Evolutionary conservation across 2,329 filamentous ascomycete species (phyloP).

Genomic region (Ampelomyces quisqualis): DNA sequence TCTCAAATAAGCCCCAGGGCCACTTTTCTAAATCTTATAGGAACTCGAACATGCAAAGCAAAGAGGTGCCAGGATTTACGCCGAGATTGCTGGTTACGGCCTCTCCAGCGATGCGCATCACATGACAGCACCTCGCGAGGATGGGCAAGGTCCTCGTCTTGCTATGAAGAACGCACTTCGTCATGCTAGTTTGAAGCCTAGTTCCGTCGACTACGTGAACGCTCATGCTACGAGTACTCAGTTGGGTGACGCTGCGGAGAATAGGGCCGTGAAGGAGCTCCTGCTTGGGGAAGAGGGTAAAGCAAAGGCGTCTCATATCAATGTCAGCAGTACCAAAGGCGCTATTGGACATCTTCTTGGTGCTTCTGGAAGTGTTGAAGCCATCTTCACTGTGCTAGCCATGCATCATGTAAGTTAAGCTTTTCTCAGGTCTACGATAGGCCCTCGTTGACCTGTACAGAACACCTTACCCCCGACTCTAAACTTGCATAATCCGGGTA

Average conservation of each 20-base stretch:
- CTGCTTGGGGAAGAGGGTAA: constrained; percentile 73
- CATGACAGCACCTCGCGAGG: constrained; percentile 83
- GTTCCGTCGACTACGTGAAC: constrained; percentile 84
- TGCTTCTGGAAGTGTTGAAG: constrained; percentile 86
- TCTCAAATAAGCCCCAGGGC: neutral
- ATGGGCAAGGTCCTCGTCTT: constrained; percentile 76
- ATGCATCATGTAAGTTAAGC: constrained; percentile 75
- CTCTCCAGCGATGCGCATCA: constrained; percentile 89
- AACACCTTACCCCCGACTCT: constrained; percentile 80
- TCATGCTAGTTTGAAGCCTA: constrained; percentile 68
- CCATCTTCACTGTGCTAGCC: constrained; percentile 78
- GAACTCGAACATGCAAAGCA: constrained; percentile 83
- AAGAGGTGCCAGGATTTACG: constrained; percentile 79
- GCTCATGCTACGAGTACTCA: constrained; percentile 89
- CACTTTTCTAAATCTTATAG: constrained; percentile 35
- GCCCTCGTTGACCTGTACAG: constrained; percentile 50
- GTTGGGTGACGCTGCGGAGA: constrained; percentile 86
- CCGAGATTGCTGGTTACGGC: constrained; percentile 86
- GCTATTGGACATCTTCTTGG: constrained; percentile 89
- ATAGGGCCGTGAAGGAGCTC: constrained; percentile 73
- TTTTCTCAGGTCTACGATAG: neutral
- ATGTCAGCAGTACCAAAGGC: constrained; percentile 91
- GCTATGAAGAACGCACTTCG: constrained; percentile 84
- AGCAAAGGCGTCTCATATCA: constrained; percentile 62
- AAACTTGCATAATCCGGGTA: constrained; percentile 68